Evolutionary conservation across 176 grass and related monocot genomes (phyloP), one percentile per base, ranked within the genome.

Genomic region (Miscanthus lutarioriparius): DNA sequence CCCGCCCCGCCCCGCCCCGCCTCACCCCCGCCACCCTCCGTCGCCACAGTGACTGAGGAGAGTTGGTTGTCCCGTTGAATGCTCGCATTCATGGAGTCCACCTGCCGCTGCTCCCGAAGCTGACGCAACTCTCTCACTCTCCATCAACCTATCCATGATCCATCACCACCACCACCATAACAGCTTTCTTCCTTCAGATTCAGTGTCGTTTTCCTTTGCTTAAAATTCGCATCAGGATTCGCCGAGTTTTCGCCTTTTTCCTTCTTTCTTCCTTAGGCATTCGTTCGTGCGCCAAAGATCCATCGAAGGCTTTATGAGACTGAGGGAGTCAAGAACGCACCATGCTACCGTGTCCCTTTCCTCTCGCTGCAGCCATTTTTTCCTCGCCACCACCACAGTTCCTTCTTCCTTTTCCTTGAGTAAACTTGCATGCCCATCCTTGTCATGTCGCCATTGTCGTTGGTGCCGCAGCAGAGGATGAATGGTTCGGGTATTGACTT

Each of bases 261-360:
- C 12, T 23, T 40, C 10, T 53, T 74, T 54, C 48, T 25, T 66
- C 14, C 59, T 59, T 88, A 78, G 81, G 53, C 66, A 84, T 80
- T 77, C 49, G 49, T 88, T 81, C 53, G 47, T 67, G 61, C 26
- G 62, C 40, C 62, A 80, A 41, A 74, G 23, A 40, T 67, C 70
- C 54, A 63, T 80, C 0, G 44, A 67, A 85, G 82, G 67, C 77
- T 91, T 72, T 90, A 63, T 59, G 48, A 83, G 70, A 73, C 84
- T 8, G 85, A 93, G 91, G 91, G 83, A 98, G 97, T 96, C 97
- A 99, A 96, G 97, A 99, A 99, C 97, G 93, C 93, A 99, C 97
- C 97, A 94, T 95, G 87, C 86, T 70, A 54, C 64, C 65, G 84
- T 70, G 87, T 85, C 86, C 78, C 84, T 85, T 93, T 83, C 90